A percentile compares a stretch with the other conserved stretches of the same genome.
These are phyloP conservation scores for Somion occarium DNA, from an alignment of 1,284 basidiomycete genomes.

Conservation along the genomic window DNA sequence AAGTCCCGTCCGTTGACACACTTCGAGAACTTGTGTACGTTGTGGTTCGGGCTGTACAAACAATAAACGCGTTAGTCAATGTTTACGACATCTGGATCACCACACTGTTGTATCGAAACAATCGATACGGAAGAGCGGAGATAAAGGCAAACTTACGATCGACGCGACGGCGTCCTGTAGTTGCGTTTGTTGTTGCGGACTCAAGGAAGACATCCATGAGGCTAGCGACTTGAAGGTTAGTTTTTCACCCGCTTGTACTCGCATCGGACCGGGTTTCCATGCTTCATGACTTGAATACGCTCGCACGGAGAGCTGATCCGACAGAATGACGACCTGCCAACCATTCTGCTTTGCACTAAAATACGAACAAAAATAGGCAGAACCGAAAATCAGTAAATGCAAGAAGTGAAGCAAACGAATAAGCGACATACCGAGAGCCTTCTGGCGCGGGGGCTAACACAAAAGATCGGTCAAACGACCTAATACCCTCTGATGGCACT, in stretches of 20 bases:
- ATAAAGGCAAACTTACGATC: slow-evolving; percentile 38
- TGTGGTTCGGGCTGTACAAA: slow-evolving; percentile 57
- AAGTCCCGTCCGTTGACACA: slow-evolving; percentile 69
- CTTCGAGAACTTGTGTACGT: slow-evolving; percentile 58
- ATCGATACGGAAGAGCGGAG: slow-evolving; percentile 5
- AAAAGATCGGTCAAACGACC: slow-evolving; percentile 94
- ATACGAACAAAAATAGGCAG: slow-evolving; percentile 6
- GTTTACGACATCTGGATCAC: slow-evolving; percentile 6
- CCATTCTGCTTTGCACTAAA: slow-evolving; percentile 73
- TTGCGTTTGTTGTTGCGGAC: slow-evolving; percentile 32
- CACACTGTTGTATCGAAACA: slow-evolving; percentile 4
- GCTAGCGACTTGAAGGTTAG: background rate
- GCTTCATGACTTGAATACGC: slow-evolving; percentile 80
- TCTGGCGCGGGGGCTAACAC: slow-evolving; percentile 78
- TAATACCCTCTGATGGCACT: slow-evolving; percentile 49
- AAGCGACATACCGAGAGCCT: slow-evolving; percentile 67
- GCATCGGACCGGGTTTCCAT: slow-evolving; percentile 70
- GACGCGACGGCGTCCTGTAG: slow-evolving; percentile 46
- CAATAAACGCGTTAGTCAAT: slow-evolving; percentile 8
- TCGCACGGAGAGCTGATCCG: slow-evolving; percentile 83
- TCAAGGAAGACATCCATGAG: slow-evolving; percentile 20
- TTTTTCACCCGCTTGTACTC: slow-evolving; percentile 46
- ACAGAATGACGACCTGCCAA: slow-evolving; percentile 89
- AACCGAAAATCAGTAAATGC: slow-evolving; percentile 1
- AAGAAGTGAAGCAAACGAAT: slow-evolving; percentile 14